Evolutionary conservation across 2,329 filamentous ascomycete species (phyloP), one percentile per base, ranked within the genome.

Genomic region (Pestalotiopsis sp.): DNA sequence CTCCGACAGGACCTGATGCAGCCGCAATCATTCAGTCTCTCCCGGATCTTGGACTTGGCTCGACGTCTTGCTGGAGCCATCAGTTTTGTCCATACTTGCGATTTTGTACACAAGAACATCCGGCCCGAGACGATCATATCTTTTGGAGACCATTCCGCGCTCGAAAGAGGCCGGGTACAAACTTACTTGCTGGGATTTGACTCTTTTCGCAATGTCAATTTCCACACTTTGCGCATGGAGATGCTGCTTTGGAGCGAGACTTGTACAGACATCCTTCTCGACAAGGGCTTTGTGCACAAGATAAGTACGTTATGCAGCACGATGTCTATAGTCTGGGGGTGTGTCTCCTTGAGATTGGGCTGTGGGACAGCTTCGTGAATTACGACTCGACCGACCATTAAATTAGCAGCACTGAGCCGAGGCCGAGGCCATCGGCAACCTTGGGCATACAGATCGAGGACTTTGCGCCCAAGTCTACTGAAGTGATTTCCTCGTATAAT

Each of bases 321-420:
- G 86, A 88, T 68, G 84, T 89, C 12, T 88, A 88, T 73, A 86
- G 85, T 66, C 79, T 88, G 0, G 86, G 86, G 0, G 84, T 88
- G 0, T 85, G 83, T 64, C 77, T 89, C 0, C 75, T 89, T 0
- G 86, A 88, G 72, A 81, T 88, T 31, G 85, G 85, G 0, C 70
- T 88, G 0, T 86, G 84, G 84, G 67, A 77, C 0, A 80, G 77
- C 0, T 76, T 80, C 38, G 71, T 80, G 11, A 23, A 57, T 1
- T 78, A 77, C 59, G 13, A 31, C 20, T 23, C 20, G 20, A 23
- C 20, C 20, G 20, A 23, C 2, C 20, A 23, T 2, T 1, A 23
- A 23, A 7, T 11, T 31, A 7, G 23, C 20, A 58, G 27, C 3
- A 13, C 7, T 31, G 3, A 49, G 3, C 45, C 13, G 13, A 23